phyloP scores from a whole-genome alignment of 352 stramenopile genomes.

The Lagenidium giganteum region DNA sequence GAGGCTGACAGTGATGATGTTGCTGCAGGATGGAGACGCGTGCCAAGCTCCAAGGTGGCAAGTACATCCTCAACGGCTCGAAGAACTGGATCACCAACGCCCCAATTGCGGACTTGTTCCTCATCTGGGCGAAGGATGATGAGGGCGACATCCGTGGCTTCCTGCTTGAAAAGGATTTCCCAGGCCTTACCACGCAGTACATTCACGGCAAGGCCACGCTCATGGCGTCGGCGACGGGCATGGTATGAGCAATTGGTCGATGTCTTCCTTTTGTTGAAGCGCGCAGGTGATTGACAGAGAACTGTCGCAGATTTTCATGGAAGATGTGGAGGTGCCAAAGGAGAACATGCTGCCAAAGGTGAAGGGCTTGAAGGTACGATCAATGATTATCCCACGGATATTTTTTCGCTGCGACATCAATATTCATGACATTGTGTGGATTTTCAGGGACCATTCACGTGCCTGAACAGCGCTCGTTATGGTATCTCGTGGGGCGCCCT shows the following conservation, averaged over 20 bases:
- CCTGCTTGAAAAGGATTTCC: constrained; percentile 93
- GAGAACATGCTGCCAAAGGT: constrained; percentile 92
- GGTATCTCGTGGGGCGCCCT: constrained; percentile 97
- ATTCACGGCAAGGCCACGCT: constrained; percentile 97
- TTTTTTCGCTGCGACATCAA: no score
- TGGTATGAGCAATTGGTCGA: constrained; percentile 42
- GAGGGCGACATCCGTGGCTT: constrained; percentile 93
- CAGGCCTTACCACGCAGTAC: constrained; percentile 90
- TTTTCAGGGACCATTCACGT: constrained; percentile 95
- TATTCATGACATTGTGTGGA: no score
- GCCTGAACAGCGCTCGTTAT: constrained; percentile 96
- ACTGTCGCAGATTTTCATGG: constrained; percentile 96
- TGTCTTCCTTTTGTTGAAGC: not conserved
- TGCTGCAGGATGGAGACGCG: constrained; percentile 93
- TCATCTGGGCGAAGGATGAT: constrained; percentile 97
- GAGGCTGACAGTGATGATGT: not conserved
- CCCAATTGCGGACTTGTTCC: constrained; percentile 96
- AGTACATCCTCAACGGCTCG: constrained; percentile 95
- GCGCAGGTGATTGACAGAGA: no score
- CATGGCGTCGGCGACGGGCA: constrained; percentile 93
- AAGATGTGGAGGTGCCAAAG: constrained; percentile 93
- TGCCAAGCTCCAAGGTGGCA: constrained; percentile 78
- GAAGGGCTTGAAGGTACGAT: constrained; percentile 73
- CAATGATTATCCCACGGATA: no score
- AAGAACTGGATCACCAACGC: constrained; percentile 98